Conservation (phyloP, 257 asterid genomes). For the Agastache rugosa region DNA sequence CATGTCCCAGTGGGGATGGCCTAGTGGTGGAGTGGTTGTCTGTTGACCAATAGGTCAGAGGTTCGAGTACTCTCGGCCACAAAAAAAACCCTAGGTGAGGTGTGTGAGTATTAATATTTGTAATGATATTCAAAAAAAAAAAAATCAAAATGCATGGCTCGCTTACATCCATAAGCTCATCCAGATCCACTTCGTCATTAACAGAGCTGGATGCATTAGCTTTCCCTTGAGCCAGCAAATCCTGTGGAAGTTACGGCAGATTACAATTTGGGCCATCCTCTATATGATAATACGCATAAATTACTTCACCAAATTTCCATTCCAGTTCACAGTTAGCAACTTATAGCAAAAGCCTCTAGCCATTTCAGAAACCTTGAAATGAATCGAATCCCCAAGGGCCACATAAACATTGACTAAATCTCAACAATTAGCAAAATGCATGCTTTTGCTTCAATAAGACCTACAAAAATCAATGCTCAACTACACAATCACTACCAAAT, state of each 20-base stretch:
- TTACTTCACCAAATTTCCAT: not conserved
- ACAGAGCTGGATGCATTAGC: constrained; percentile 58
- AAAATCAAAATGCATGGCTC: constrained; percentile 23
- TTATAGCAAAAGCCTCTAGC: not conserved
- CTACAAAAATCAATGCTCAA: not conserved
- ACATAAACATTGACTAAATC: not conserved
- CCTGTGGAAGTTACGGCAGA: constrained; percentile 49
- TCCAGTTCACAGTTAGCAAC: constrained; percentile 14
- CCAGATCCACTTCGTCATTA: constrained; percentile 83
- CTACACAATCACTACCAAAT: not conserved
- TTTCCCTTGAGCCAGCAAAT: constrained; percentile 70
- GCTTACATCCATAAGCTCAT: constrained; percentile 96
- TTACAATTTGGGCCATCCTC: constrained; percentile 6
- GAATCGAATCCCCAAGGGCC: constrained; percentile 1
- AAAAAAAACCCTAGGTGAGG: too few relatives aligned
- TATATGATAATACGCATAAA: constrained; percentile 6
- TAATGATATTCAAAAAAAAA: too few relatives aligned
- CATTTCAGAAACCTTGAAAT: constrained; percentile 18
- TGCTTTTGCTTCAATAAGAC: not conserved
- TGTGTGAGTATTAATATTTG: too few relatives aligned
- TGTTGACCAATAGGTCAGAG: too few relatives aligned
- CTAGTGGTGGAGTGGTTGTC: too few relatives aligned
- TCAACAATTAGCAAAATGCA: not conserved
- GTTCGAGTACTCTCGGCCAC: too few relatives aligned
- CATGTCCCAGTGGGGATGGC: too few relatives aligned